phyloP scores from a whole-genome alignment of 495 filamentous ascomycete genomes.

The Chaetomidium leptoderma region DNA sequence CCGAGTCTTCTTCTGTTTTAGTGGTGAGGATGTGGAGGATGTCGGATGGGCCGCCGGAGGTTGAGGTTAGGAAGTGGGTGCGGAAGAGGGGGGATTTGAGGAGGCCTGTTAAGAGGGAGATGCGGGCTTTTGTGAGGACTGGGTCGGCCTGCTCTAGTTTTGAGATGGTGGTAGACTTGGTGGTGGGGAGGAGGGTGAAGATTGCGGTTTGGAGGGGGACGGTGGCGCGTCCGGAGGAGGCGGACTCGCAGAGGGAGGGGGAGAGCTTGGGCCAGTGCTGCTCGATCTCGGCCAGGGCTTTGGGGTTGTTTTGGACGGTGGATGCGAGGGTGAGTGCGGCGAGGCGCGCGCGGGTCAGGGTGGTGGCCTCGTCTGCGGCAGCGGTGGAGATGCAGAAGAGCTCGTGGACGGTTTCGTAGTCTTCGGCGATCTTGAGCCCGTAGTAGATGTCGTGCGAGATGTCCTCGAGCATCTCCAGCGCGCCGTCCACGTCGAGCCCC shows the following conservation, averaged over 20 bases:
- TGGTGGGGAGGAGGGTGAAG: conserved; percentile 30
- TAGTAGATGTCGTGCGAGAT: conserved; percentile 65
- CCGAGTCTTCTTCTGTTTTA: conserved; percentile 2
- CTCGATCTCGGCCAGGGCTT: conserved; percentile 49
- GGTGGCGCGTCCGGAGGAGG: neutral
- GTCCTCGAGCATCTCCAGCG: conserved; percentile 52
- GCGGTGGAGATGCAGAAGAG: conserved; percentile 42
- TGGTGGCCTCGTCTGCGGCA: conserved; percentile 7
- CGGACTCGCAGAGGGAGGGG: conserved; percentile 27
- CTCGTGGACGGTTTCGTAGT: conserved; percentile 41
- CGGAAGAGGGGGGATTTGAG: conserved; percentile 44
- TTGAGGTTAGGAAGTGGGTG: conserved; percentile 42
- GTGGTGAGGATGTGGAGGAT: conserved; percentile 45
- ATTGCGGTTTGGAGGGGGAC: conserved; percentile 15
- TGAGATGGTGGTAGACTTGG: no score
- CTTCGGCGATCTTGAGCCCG: conserved; percentile 57
- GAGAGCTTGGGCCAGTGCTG: conserved; percentile 33
- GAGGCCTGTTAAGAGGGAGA: conserved; percentile 40
- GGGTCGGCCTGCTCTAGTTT: no score
- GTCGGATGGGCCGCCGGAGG: conserved; percentile 36
- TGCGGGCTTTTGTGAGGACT: conserved; percentile 34
- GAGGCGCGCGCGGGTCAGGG: conserved; percentile 35
- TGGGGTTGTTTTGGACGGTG: conserved; percentile 60
- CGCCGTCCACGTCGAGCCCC: conserved; percentile 32
- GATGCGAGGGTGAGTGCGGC: conserved; percentile 52